A percentile compares a stretch with the other conserved stretches of the same genome.
Evolutionary conservation across 2,329 filamentous ascomycete species (phyloP).

Genomic region (Aureobasidium namibiae): DNA sequence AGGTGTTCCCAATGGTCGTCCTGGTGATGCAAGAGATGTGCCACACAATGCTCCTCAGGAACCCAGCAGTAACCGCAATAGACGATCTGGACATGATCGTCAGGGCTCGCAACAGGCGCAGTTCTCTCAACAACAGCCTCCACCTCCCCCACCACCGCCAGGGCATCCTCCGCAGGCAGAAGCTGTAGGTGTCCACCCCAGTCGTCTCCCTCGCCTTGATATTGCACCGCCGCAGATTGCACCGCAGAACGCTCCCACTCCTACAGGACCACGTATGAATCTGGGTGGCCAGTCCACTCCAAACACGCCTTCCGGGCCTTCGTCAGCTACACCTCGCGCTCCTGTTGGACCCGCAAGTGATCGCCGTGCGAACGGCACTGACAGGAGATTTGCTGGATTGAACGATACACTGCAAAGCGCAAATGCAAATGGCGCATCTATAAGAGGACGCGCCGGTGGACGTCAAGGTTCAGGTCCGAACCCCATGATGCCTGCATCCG

Average conservation of each 20-base stretch:
- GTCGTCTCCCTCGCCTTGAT: constrained; percentile 14
- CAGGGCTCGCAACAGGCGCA: constrained; percentile 16
- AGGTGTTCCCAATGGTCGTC: constrained; percentile 15
- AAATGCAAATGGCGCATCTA: constrained; percentile 8
- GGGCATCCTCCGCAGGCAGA: constrained; percentile 15
- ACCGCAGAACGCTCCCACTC: constrained; percentile 16
- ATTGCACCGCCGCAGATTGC: too few relatives aligned
- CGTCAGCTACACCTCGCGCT: constrained; percentile 18
- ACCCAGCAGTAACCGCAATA: constrained; percentile 15
- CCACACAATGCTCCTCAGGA: constrained; percentile 19
- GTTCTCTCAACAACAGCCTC: constrained; percentile 13
- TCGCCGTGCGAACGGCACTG: constrained; percentile 6
- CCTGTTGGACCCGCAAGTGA: constrained; percentile 16
- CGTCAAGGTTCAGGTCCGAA: background rate
- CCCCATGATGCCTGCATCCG: background rate
- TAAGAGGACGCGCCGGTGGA: constrained; percentile 9
- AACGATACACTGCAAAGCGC: constrained; percentile 15
- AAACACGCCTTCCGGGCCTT: constrained; percentile 22
- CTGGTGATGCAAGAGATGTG: constrained; percentile 1
- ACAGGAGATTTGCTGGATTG: constrained; percentile 25
- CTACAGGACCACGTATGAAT: constrained; percentile 23
- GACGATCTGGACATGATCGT: constrained; percentile 18
- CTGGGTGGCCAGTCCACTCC: constrained; percentile 20
- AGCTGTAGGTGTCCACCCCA: constrained; percentile 20
- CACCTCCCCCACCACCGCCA: constrained; percentile 19